Evolutionary conservation across 345 rosid genomes (phyloP).

Genomic region (Cardamine occulta): DNA sequence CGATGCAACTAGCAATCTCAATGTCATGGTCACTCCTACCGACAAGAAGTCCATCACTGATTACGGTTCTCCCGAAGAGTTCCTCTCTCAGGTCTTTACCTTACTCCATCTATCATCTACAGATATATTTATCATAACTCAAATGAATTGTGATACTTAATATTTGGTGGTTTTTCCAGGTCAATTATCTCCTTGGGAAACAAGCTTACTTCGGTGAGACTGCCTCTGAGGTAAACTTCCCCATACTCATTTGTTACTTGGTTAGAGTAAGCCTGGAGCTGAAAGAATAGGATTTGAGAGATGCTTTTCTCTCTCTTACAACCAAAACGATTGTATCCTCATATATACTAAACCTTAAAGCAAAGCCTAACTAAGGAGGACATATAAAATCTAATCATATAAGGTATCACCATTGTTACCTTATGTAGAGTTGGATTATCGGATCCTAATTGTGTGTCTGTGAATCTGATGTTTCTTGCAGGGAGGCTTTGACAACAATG

Average conservation of each 20-base stretch:
- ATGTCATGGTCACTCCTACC: constrained; percentile 78
- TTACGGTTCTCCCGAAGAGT: constrained; percentile 79
- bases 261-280: not conserved
- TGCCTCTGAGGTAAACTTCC: constrained; percentile 66
- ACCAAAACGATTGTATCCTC: not conserved
- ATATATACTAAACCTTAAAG: not conserved
- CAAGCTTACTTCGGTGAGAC: constrained; percentile 77
- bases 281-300: not conserved
- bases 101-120: constrained; percentile 20
- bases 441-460: constrained; percentile 1
- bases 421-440: constrained; percentile 18
- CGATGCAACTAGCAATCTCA: constrained; percentile 65
- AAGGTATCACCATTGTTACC: constrained; percentile 13
- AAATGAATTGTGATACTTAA: not conserved
- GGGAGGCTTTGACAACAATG: constrained; percentile 85
- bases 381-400: not conserved
- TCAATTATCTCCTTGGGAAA: constrained; percentile 81
- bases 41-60: constrained; percentile 79
- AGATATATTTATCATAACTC: not conserved
- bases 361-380: not conserved
- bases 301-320: not conserved
- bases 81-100: constrained; percentile 68
- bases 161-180: constrained; percentile 51
- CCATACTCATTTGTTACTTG: not conserved
- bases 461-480: constrained; percentile 35